Conservation (phyloP, 805 yeast species). For the Metschnikowia santaceciliae region DNA sequence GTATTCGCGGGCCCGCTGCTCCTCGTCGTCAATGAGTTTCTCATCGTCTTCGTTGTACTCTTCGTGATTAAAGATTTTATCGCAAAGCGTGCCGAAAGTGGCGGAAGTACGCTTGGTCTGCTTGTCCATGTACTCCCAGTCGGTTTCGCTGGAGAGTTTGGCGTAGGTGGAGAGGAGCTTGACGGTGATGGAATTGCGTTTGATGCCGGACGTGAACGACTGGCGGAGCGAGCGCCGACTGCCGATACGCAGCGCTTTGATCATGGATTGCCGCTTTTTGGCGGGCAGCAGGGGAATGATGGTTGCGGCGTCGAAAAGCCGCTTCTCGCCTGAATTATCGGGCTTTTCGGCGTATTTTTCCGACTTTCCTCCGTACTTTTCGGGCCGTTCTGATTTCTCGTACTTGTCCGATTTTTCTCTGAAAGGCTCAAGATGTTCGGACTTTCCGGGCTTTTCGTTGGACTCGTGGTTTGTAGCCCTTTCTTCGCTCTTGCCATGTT, state of each 20-base stretch:
- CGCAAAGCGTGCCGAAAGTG: conserved; percentile 74
- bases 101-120: conserved; percentile 74
- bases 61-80: conserved; percentile 71
- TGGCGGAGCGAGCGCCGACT: conserved; percentile 36
- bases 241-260: conserved; percentile 23
- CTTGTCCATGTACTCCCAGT: conserved; percentile 66
- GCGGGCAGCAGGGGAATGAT: not conserved
- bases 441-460: not conserved
- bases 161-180: conserved; percentile 71
- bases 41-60: conserved; percentile 48
- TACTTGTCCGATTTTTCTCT: not conserved
- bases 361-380: not conserved
- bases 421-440: too few species aligned
- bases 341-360: not conserved
- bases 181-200: conserved; percentile 67
- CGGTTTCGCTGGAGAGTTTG: conserved; percentile 58
- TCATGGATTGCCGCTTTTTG: conserved; percentile 24
- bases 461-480: not conserved
- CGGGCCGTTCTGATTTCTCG: not conserved
- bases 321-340: not conserved
- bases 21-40: conserved; percentile 39
- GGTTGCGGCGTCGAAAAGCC: conserved; percentile 8
- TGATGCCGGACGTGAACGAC: conserved; percentile 45
- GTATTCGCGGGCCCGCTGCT: conserved; percentile 39
- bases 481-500: conserved; percentile 11